Evolutionary conservation across 306 rosid genomes (phyloP).

Genomic region (Amphicarpaea edgeworthii): DNA sequence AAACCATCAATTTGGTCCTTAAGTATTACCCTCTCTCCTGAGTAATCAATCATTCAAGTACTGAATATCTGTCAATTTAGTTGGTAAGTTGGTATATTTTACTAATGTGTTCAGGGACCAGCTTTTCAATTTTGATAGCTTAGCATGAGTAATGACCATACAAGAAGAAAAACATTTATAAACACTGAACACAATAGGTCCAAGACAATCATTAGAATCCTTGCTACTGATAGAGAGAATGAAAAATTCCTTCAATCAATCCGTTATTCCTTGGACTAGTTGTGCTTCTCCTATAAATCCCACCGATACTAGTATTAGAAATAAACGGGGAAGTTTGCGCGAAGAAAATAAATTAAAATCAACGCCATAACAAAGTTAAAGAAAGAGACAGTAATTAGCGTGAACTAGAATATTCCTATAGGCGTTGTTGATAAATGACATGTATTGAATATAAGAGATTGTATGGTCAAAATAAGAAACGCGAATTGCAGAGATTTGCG

Average conservation of each 20-base stretch:
- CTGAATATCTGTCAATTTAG: not conserved
- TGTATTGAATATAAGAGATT: not conserved
- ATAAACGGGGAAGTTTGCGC: not conserved
- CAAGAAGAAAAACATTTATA: not conserved
- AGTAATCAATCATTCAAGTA: not conserved
- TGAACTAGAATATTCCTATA: not conserved
- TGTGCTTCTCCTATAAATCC: slow-evolving; percentile 1
- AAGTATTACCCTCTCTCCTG: not conserved
- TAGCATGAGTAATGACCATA: slow-evolving; percentile 8
- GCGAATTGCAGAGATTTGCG: not conserved
- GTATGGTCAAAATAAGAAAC: not conserved
- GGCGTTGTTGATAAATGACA: not conserved
- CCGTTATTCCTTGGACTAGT: not conserved
- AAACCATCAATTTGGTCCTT: not conserved
- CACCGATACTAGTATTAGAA: not conserved
- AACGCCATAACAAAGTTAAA: not conserved
- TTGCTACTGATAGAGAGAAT: not conserved
- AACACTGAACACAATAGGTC: not conserved
- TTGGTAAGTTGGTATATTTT: not conserved
- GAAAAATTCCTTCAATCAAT: not conserved
- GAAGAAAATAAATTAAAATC: not conserved
- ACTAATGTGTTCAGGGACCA: not conserved
- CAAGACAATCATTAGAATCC: not conserved
- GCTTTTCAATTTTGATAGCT: not conserved
- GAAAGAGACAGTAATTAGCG: not conserved